Conservation (phyloP, 148 eudicot species). For the Chenopodium suecicum region DNA sequence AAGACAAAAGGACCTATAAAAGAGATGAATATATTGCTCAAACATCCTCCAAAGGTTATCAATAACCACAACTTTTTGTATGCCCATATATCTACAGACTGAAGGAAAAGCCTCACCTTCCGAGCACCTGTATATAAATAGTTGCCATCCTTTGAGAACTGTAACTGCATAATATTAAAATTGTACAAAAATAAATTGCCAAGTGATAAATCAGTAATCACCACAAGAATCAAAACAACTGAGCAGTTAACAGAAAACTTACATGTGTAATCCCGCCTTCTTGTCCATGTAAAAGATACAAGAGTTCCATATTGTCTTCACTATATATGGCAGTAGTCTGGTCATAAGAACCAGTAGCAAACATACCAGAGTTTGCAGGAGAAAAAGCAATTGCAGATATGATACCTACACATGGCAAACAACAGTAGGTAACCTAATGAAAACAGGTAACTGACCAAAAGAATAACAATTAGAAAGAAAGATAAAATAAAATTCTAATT, state of each 20-base stretch:
- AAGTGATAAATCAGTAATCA: slow-evolving; percentile 3
- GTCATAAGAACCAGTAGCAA: slow-evolving; percentile 93
- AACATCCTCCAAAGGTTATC: neutral
- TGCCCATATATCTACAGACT: neutral
- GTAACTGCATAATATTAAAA: slow-evolving; percentile 47
- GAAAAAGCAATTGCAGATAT: slow-evolving; percentile 89
- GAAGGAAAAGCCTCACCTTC: slow-evolving; percentile 50
- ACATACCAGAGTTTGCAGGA: slow-evolving; percentile 73
- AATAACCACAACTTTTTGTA: neutral
- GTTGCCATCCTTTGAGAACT: slow-evolving; percentile 96
- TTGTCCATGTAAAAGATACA: slow-evolving; percentile 94
- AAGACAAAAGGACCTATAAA: neutral
- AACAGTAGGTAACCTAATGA: neutral
- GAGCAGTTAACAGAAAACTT: slow-evolving; percentile 31
- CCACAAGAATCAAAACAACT: slow-evolving; percentile 8
- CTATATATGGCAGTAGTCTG: slow-evolving; percentile 78
- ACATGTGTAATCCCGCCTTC: slow-evolving; percentile 99
- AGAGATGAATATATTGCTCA: neutral
- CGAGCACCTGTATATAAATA: slow-evolving; percentile 93
- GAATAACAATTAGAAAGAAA: neutral
- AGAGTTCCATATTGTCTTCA: slow-evolving; percentile 93
- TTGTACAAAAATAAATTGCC: slow-evolving; percentile 4
- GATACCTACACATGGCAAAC: slow-evolving; percentile 55
- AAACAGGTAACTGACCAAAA: neutral
- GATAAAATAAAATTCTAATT: neutral